Percentiles rank a stretch among this genome's conserved stretches.
Conservation (phyloP, 768 basidiomycete species). For the Paxillus rubicundulus region DNA sequence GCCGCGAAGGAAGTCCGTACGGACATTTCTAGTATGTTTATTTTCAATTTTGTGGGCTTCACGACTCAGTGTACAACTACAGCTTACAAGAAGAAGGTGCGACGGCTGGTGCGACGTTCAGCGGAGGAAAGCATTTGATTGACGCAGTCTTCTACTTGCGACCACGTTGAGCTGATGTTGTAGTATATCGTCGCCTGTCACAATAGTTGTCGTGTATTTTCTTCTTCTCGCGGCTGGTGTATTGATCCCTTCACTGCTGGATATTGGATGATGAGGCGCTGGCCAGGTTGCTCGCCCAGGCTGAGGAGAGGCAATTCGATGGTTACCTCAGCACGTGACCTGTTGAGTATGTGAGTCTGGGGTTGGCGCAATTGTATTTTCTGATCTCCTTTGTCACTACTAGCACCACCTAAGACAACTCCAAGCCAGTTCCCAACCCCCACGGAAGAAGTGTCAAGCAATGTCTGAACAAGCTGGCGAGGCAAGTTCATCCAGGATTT, state of each 20-base stretch:
- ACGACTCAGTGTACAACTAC: conserved; percentile 18
- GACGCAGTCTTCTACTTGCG: conserved; percentile 1
- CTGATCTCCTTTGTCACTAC: no score
- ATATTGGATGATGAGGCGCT: no score
- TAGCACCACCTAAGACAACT: conserved; percentile 4
- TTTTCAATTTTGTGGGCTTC: not conserved
- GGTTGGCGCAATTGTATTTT: no score
- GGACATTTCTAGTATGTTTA: conserved; percentile 52
- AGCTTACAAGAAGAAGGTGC: conserved; percentile 96
- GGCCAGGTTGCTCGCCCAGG: no score
- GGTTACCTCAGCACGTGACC: conserved; percentile 22
- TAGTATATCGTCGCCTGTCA: conserved; percentile 15
- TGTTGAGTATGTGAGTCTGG: not conserved
- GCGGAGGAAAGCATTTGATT: conserved; percentile 88
- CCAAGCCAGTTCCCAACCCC: conserved; percentile 3
- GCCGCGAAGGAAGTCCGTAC: conserved; percentile 86
- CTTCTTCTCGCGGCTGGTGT: not conserved
- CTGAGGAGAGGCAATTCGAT: not conserved
- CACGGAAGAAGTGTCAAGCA: conserved; percentile 2
- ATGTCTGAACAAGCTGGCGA: conserved; percentile 45
- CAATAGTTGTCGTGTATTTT: conserved; percentile 3
- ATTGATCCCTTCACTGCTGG: not conserved
- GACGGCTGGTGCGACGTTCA: conserved; percentile 78
- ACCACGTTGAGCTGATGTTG: not conserved
- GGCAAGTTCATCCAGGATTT: conserved; percentile 29